Percentiles rank a stretch among this genome's conserved stretches.
Conservation (phyloP, 2,329 filamentous ascomycete genomes). For the Dactylellina drechsleri region DNA sequence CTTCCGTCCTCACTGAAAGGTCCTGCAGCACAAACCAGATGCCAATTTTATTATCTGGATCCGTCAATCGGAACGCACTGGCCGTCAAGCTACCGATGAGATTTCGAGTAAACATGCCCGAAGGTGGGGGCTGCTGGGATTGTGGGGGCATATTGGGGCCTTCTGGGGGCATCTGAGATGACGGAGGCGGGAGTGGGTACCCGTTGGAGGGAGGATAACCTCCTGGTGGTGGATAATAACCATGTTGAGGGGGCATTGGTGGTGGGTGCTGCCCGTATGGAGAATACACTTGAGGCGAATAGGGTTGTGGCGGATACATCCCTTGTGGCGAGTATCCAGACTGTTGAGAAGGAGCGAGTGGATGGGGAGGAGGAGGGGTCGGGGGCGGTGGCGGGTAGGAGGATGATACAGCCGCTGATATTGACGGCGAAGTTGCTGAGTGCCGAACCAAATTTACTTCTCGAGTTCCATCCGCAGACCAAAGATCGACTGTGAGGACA, state of each 20-base stretch:
- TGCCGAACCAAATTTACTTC: constrained; percentile 77
- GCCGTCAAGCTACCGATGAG: constrained; percentile 91
- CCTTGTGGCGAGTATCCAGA: constrained; percentile 56
- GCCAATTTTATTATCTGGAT: constrained; percentile 81
- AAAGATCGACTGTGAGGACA: constrained; percentile 76
- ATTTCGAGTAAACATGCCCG: constrained; percentile 92
- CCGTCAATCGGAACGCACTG: constrained; percentile 84
- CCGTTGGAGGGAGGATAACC: constrained; percentile 52
- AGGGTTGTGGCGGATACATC: constrained; percentile 58
- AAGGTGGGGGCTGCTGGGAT: constrained; percentile 64
- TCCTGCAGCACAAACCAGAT: constrained; percentile 98
- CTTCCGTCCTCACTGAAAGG: constrained; percentile 91
- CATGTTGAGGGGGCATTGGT: constrained; percentile 53
- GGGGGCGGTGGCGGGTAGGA: constrained; percentile 72
- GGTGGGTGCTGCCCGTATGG: constrained; percentile 56
- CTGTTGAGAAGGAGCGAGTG: constrained; percentile 52
- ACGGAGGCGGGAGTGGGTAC: constrained; percentile 51
- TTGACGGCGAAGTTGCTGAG: constrained; percentile 75
- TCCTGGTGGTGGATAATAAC: constrained; percentile 44
- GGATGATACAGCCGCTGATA: constrained; percentile 80
- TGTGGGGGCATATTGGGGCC: constrained; percentile 56
- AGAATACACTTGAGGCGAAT: constrained; percentile 49
- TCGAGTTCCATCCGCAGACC: constrained; percentile 69
- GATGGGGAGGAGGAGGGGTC: constrained; percentile 58
- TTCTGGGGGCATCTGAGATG: constrained; percentile 49